Evolutionary conservation across 805 yeast species (phyloP).

Genomic region (Cyberlindnera americana): DNA sequence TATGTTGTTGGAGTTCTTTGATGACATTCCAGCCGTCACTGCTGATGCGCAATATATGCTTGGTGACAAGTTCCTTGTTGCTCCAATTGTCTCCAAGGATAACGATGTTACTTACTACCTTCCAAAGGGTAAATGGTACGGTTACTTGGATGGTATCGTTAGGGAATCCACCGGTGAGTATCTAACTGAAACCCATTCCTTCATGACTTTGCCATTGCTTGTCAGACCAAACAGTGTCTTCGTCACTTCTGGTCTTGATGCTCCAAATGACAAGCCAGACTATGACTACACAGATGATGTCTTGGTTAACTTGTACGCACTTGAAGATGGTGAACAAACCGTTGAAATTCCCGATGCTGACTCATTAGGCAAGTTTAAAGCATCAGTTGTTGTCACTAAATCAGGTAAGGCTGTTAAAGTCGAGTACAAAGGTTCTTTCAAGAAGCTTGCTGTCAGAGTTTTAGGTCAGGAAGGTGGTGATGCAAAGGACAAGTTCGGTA

Average conservation of each 20-base stretch:
- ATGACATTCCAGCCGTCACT: constrained; percentile 13
- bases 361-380: constrained; percentile 13
- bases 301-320: constrained; percentile 17
- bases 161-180: constrained; percentile 20
- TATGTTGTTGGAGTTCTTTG: constrained; percentile 18
- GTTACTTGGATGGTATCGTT: constrained; percentile 20
- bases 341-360: constrained; percentile 19
- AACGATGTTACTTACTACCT: constrained; percentile 20
- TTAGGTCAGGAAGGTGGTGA: constrained; percentile 10
- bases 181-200: constrained; percentile 18
- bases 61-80: constrained; percentile 23
- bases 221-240: constrained; percentile 20
- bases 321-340: constrained; percentile 18
- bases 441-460: constrained; percentile 18
- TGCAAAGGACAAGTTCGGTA: constrained; percentile 16
- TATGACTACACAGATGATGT: constrained; percentile 22
- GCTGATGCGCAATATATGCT: constrained; percentile 20
- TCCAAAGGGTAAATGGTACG: constrained; percentile 25
- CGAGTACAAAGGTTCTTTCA: constrained; percentile 6
- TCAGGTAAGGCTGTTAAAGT: constrained; percentile 5
- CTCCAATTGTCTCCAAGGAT: constrained; percentile 18
- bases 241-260: constrained; percentile 17
- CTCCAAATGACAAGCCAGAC: constrained; percentile 19
- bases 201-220: constrained; percentile 19
- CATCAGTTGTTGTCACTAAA: constrained; percentile 14